A percentile compares a stretch with the other conserved stretches of the same genome.
Evolutionary conservation across 2,329 filamentous ascomycete species (phyloP).

Genomic region (Chaetomium sp.): DNA sequence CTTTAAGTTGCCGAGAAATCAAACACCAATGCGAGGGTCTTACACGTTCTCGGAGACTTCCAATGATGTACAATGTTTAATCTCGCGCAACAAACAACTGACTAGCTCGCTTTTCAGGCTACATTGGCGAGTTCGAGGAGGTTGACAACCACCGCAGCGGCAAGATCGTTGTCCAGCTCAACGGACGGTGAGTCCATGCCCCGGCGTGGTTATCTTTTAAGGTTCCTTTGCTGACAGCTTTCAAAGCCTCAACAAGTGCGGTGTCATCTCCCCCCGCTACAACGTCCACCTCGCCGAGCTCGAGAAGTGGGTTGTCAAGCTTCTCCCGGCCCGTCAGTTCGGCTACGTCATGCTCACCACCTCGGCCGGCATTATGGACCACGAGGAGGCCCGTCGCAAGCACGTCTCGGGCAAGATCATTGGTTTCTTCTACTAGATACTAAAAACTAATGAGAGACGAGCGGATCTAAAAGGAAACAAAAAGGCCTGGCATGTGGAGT

Average conservation of each 20-base stretch:
- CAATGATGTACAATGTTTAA: conserved; percentile 91
- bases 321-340: conserved; percentile 99
- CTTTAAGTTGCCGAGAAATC: conserved; percentile 99
- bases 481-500: conserved; percentile 26
- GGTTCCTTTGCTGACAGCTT: conserved; percentile 12
- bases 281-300: conserved; percentile 97
- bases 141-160: conserved; percentile 99
- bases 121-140: conserved; percentile 99
- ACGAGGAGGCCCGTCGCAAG: conserved; percentile 99
- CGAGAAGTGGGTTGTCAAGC: conserved; percentile 99
- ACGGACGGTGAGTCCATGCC: conserved; percentile 65
- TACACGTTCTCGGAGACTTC: conserved; percentile 86
- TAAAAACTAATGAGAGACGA: conserved; percentile 27
- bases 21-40: conserved; percentile 76
- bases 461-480: conserved; percentile 21
- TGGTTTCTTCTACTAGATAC: conserved; percentile 92
- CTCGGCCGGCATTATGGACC: conserved; percentile 99
- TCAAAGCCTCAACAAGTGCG: conserved; percentile 84
- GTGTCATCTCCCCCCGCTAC: conserved; percentile 99
- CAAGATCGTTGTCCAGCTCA: conserved; percentile 99
- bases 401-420: conserved; percentile 99
- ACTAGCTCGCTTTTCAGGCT: conserved; percentile 66
- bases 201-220: conserved; percentile 18
- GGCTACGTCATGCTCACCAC: conserved; percentile 99
- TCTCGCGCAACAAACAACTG: conserved; percentile 80